phyloP scores from a whole-genome alignment of 2,329 filamentous ascomycete species.

The Rugonectria rugulosa region DNA sequence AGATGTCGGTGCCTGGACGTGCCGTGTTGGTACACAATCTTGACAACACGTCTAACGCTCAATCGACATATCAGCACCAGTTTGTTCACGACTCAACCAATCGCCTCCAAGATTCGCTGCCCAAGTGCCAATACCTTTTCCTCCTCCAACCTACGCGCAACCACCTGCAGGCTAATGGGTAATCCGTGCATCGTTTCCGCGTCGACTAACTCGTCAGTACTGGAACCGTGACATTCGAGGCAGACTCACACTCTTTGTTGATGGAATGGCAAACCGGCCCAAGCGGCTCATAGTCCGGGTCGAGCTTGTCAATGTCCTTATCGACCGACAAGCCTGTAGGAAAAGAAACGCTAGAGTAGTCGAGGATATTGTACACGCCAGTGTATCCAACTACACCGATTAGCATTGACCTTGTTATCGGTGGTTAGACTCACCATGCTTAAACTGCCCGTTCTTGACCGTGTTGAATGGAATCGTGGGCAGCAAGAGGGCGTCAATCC shows the following conservation, averaged over 20 bases:
- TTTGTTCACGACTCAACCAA: not conserved
- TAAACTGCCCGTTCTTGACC: conserved; percentile 52
- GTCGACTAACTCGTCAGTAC: too few species aligned
- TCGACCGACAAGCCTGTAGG: conserved; percentile 52
- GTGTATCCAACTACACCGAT: conserved; percentile 54
- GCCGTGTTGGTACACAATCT: not conserved
- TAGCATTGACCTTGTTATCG: not conserved
- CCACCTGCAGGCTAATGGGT: conserved; percentile 53
- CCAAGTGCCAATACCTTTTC: conserved; percentile 50
- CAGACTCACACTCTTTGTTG: conserved; percentile 54
- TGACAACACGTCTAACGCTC: too few species aligned
- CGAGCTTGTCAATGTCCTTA: conserved; percentile 46
- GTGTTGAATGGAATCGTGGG: conserved; percentile 59
- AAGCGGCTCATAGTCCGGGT: conserved; percentile 43
- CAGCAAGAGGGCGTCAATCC: conserved; percentile 69
- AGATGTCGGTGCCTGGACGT: too few species aligned
- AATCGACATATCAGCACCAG: not conserved
- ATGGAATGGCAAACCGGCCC: conserved; percentile 48
- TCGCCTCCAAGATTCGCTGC: conserved; percentile 31
- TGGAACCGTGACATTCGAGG: too few species aligned
- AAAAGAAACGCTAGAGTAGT: conserved; percentile 58
- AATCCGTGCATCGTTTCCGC: conserved; percentile 49
- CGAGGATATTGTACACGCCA: conserved; percentile 58
- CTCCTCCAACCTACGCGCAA: conserved; percentile 52
- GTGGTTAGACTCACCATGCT: conserved; percentile 47